These are phyloP conservation scores for Hibiscus syriacus DNA, from an alignment of 345 rosid species.

Conservation along the genomic window DNA sequence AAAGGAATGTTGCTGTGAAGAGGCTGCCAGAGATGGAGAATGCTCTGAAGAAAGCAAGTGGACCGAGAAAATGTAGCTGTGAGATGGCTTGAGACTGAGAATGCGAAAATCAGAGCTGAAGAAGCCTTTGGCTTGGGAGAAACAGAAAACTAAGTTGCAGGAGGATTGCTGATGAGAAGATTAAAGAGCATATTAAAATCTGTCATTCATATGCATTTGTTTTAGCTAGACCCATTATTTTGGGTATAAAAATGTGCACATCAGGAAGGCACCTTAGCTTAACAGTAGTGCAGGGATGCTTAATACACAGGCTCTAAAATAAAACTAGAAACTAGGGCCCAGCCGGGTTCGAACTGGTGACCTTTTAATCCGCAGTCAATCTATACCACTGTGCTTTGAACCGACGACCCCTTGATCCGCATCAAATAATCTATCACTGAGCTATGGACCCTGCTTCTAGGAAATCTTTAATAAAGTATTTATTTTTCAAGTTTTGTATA, in stretches of 20 bases:
- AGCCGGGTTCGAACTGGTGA: too few relatives aligned
- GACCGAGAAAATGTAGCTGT: constrained; percentile 69
- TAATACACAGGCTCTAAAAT: not conserved
- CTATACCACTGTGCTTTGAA: too few relatives aligned
- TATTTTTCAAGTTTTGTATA: too few relatives aligned
- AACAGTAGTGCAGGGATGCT: not conserved
- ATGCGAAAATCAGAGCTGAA: constrained; percentile 87
- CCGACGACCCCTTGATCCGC: too few relatives aligned
- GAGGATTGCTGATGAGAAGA: constrained; percentile 66
- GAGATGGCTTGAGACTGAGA: constrained; percentile 75
- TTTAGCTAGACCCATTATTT: not conserved
- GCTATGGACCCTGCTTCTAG: too few relatives aligned
- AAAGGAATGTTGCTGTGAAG: constrained; percentile 84
- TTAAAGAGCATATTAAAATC: constrained; percentile 30
- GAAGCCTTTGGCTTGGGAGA: constrained; percentile 78
- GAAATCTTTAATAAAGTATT: too few relatives aligned
- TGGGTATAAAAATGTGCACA: not conserved
- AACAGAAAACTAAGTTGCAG: constrained; percentile 74
- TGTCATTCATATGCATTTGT: not conserved
- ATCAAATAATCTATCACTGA: too few relatives aligned
- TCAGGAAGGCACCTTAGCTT: not conserved
- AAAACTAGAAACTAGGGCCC: too few relatives aligned
- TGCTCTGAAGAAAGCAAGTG: constrained; percentile 71
- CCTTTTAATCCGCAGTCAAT: too few relatives aligned
- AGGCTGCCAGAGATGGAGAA: constrained; percentile 75